Evolutionary conservation across 2,329 filamentous ascomycete species (phyloP).

Genomic region (Teratosphaeria zuluensis): DNA sequence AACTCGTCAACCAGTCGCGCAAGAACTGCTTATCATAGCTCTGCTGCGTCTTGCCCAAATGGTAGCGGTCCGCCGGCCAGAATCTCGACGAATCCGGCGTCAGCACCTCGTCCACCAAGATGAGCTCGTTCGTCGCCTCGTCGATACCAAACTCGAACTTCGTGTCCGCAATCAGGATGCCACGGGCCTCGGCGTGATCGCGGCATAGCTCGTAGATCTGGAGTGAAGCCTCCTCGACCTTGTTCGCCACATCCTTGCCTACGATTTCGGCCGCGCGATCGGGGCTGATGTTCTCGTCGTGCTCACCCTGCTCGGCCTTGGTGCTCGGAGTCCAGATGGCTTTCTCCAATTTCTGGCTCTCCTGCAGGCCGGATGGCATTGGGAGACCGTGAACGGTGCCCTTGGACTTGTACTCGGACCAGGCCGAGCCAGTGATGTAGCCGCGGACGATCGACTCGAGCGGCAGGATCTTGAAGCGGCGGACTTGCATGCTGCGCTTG

Average conservation of each 20-base stretch:
- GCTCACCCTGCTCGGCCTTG: conserved; percentile 68
- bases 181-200: conserved; percentile 53
- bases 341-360: conserved; percentile 58
- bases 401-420: conserved; percentile 62
- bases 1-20: conserved; percentile 67
- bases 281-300: conserved; percentile 79
- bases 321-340: conserved; percentile 75
- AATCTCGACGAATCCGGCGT: conserved; percentile 70
- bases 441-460: conserved; percentile 81
- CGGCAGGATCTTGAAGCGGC: conserved; percentile 63
- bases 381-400: conserved; percentile 74
- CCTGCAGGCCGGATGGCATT: conserved; percentile 57
- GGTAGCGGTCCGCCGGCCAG: conserved; percentile 68
- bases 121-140: conserved; percentile 54
- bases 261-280: conserved; percentile 54
- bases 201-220: conserved; percentile 53
- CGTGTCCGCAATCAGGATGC: conserved; percentile 69
- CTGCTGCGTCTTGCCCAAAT: conserved; percentile 62
- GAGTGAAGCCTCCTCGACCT: conserved; percentile 56
- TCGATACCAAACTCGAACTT: conserved; percentile 66
- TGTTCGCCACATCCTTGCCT: conserved; percentile 53
- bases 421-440: conserved; percentile 79
- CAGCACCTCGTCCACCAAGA: conserved; percentile 75
- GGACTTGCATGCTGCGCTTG: conserved; percentile 67
- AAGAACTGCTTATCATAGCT: conserved; percentile 75